Evolutionary conservation across 257 asterid genomes (phyloP).

Genomic region (Solanum commersonii): DNA sequence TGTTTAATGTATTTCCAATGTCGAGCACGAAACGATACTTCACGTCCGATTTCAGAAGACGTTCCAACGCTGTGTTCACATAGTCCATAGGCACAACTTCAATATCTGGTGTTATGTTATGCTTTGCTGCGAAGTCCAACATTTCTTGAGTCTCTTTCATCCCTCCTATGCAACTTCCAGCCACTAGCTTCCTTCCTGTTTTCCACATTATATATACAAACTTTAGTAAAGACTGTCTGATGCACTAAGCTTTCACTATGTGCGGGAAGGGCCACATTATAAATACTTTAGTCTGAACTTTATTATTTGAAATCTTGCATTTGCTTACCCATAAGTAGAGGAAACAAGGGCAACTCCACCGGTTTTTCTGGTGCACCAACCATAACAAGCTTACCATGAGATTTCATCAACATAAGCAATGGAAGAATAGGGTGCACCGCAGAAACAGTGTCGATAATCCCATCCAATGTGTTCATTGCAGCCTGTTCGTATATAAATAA

Average conservation of each 20-base stretch:
- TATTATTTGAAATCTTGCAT: not conserved
- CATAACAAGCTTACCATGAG: constrained; percentile 41
- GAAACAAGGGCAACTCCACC: constrained; percentile 33
- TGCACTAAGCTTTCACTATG: no score
- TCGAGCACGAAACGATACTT: constrained; percentile 15
- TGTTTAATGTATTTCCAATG: constrained; percentile 9
- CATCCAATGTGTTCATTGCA: constrained; percentile 39
- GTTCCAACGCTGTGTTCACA: constrained; percentile 10
- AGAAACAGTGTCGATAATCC: constrained; percentile 48
- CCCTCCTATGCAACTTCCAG: constrained; percentile 14
- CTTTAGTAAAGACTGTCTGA: not conserved
- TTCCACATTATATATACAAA: not conserved
- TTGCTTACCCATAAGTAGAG: constrained; percentile 24
- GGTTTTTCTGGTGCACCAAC: constrained; percentile 61
- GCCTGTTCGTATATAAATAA: constrained; percentile 16
- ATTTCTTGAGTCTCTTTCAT: constrained; percentile 20
- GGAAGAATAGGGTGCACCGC: constrained; percentile 37
- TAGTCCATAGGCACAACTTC: constrained; percentile 13
- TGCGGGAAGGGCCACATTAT: no score
- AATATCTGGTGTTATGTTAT: constrained; percentile 8
- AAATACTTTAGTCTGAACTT: not conserved
- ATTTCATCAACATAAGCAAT: constrained; percentile 27
- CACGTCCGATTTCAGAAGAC: constrained; percentile 12
- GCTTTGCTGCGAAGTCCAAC: constrained; percentile 12
- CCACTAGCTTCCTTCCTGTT: constrained; percentile 12